phyloP scores from a whole-genome alignment of 176 grass and related monocot species.

The Oryza officinalis region DNA sequence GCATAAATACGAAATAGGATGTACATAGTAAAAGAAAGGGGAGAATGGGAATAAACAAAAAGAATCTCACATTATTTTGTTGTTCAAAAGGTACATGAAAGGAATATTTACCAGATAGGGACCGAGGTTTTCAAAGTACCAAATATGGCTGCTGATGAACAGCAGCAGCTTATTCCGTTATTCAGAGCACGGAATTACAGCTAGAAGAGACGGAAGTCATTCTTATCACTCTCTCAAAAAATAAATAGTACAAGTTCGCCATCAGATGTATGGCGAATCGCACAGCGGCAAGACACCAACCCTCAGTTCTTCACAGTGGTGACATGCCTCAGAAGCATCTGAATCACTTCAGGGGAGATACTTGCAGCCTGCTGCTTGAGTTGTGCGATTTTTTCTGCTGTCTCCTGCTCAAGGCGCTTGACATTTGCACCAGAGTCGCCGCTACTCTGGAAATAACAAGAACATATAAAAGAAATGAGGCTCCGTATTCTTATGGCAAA shows the following conservation, averaged over 20 bases:
- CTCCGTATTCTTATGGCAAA: neutral
- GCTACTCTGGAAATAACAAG: constrained; percentile 55
- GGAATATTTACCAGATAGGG: constrained; percentile 1
- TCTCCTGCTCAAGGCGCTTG: constrained; percentile 83
- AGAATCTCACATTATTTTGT: neutral
- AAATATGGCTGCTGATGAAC: constrained; percentile 9
- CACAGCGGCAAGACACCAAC: neutral
- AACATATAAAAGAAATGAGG: neutral
- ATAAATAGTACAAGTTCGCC: constrained; percentile 27
- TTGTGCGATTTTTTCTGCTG: constrained; percentile 51
- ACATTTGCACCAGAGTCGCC: constrained; percentile 81
- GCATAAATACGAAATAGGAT: neutral
- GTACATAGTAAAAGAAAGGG: neutral
- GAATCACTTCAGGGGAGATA: constrained; percentile 66
- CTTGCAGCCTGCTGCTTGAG: constrained; percentile 60
- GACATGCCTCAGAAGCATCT: constrained; percentile 87
- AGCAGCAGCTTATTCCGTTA: constrained; percentile 34
- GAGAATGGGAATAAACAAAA: constrained; percentile 7
- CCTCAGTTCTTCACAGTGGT: constrained; percentile 77
- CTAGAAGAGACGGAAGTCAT: constrained; percentile 15
- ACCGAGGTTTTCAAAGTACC: neutral
- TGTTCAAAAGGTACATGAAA: neutral
- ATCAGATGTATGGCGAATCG: neutral
- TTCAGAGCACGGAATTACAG: constrained; percentile 33
- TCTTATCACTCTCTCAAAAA: constrained; percentile 41